Percentiles rank a stretch among this genome's conserved stretches.
These are phyloP conservation scores for Lactarius hatsudake DNA, from an alignment of 768 basidiomycete species.

Conservation along the genomic window DNA sequence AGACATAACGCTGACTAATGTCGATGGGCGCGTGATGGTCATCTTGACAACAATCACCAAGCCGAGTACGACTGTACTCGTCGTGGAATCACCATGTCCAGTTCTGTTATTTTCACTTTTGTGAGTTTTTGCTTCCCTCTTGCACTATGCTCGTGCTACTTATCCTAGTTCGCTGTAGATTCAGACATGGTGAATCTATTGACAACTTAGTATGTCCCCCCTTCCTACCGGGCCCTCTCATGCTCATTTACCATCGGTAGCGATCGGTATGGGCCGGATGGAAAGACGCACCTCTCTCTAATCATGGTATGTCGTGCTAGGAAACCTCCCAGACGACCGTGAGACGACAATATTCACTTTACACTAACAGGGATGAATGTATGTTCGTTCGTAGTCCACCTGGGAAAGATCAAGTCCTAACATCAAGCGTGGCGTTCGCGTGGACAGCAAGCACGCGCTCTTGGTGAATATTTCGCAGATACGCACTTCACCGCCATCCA, in stretches of 20 bases:
- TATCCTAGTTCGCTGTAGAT: constrained; percentile 41
- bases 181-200: constrained; percentile 74
- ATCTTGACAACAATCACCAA: background rate
- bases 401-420: background rate
- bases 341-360: background rate
- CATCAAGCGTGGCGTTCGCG: background rate
- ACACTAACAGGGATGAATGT: constrained; percentile 36
- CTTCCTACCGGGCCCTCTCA: background rate
- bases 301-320: constrained; percentile 52
- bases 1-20: background rate
- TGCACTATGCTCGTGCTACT: background rate
- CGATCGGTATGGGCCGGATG: constrained; percentile 69
- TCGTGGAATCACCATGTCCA: constrained; percentile 20
- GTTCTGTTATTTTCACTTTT: constrained; percentile 32
- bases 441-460: constrained; percentile 39
- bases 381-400: background rate
- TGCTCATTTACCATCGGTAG: constrained; percentile 25
- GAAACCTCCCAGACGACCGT: background rate
- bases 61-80: background rate
- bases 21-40: background rate
- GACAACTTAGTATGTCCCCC: constrained; percentile 61
- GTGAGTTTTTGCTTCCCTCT: constrained; percentile 25
- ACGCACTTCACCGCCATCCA: constrained; percentile 54
- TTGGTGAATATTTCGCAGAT: constrained; percentile 51
- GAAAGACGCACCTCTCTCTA: constrained; percentile 68